These are phyloP conservation scores for Fraxinus excelsior DNA, from an alignment of 257 asterid species.

Conservation along the genomic window DNA sequence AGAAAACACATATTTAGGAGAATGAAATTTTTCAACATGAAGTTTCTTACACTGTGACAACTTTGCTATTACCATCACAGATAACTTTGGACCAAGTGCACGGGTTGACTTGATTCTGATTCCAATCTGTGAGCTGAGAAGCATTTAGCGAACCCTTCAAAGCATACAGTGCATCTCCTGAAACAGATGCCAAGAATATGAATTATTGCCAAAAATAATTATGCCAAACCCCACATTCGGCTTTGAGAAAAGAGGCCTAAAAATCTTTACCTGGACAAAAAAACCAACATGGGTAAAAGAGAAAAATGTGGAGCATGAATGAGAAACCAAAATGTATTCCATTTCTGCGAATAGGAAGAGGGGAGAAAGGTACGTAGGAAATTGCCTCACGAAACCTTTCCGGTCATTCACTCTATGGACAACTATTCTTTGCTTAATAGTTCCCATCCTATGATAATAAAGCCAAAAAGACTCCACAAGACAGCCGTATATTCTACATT, in stretches of 20 bases:
- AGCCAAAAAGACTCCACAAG: neutral
- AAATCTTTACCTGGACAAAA: neutral
- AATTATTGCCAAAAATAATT: constrained; percentile 10
- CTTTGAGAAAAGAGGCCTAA: neutral
- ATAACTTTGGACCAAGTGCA: constrained; percentile 89
- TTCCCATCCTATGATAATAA: neutral
- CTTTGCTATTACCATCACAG: constrained; percentile 58
- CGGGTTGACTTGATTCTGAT: constrained; percentile 74
- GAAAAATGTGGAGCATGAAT: neutral
- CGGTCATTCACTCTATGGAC: neutral
- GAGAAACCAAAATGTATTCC: neutral
- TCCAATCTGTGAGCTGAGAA: constrained; percentile 86
- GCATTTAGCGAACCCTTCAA: constrained; percentile 69
- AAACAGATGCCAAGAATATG: constrained; percentile 8
- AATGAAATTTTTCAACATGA: constrained; percentile 4
- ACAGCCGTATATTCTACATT: neutral
- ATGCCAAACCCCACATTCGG: neutral
- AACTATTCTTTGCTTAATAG: neutral
- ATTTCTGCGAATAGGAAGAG: neutral
- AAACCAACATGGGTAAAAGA: neutral
- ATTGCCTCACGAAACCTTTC: neutral
- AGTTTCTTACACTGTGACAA: constrained; percentile 64
- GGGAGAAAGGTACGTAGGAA: neutral
- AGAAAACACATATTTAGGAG: neutral
- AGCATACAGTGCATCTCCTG: constrained; percentile 77